phyloP scores from a whole-genome alignment of 179 eudicot species.

The Amaranthus tricolor region DNA sequence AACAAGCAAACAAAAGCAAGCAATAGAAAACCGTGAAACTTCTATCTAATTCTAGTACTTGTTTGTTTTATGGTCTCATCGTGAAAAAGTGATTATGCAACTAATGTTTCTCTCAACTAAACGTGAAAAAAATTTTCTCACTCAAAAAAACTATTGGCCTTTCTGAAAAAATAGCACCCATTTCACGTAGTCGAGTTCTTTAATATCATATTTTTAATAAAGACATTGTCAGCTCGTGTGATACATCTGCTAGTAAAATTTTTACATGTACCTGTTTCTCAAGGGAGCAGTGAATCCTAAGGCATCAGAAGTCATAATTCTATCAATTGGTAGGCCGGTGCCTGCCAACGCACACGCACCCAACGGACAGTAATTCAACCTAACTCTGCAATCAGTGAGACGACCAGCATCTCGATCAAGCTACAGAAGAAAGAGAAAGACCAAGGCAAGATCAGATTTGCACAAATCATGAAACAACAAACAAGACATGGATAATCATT shows the following conservation, averaged over 20 bases:
- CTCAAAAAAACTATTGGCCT: not conserved
- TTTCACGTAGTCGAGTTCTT: not conserved
- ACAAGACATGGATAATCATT: not conserved
- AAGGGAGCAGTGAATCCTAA: constrained; percentile 86
- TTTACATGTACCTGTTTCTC: constrained; percentile 72
- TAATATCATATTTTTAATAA: not conserved
- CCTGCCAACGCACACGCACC: constrained; percentile 99
- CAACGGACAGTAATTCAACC: constrained; percentile 88
- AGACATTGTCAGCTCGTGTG: not conserved
- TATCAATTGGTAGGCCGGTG: constrained; percentile 93
- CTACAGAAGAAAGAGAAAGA: constrained; percentile 31
- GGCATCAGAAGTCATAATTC: constrained; percentile 92
- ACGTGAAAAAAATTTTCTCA: too few relatives aligned
- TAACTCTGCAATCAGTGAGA: constrained; percentile 67
- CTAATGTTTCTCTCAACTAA: too few relatives aligned
- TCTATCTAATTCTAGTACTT: too few relatives aligned
- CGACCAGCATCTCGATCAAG: constrained; percentile 98
- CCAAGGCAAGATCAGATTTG: not conserved
- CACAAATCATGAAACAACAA: not conserved
- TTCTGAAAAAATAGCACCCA: not conserved
- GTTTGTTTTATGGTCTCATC: too few relatives aligned
- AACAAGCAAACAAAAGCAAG: not conserved
- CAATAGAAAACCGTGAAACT: too few relatives aligned
- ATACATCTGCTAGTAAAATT: not conserved
- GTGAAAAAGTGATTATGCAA: too few relatives aligned